Conservation (phyloP, 331 rosid species). For the Malus hybrid region DNA sequence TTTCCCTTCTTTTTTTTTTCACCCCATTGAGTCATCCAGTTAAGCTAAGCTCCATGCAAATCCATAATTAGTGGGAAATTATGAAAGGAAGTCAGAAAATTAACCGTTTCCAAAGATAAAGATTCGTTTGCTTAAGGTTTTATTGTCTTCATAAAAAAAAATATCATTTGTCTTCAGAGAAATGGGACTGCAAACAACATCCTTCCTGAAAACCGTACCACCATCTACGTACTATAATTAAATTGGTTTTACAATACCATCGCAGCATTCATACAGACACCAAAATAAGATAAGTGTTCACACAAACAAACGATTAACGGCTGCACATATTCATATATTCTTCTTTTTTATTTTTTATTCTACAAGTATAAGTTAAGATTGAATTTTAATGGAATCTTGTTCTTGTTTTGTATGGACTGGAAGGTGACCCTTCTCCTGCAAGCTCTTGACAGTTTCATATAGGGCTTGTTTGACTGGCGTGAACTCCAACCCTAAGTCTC, state of each 20-base stretch:
- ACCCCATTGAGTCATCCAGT: too few species aligned
- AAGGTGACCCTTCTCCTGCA: slow-evolving; percentile 83
- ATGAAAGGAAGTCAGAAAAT: too few species aligned
- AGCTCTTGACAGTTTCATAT: slow-evolving; percentile 73
- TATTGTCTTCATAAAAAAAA: background rate
- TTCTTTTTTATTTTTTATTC: too few species aligned
- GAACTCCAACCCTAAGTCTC: slow-evolving; percentile 71
- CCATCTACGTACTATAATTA: background rate
- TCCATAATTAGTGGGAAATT: too few species aligned
- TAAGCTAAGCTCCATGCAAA: too few species aligned
- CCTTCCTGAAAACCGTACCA: background rate
- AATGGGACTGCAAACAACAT: background rate
- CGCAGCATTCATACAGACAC: background rate
- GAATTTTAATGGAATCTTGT: slow-evolving; percentile 31
- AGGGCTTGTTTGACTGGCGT: slow-evolving; percentile 59
- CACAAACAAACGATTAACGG: background rate
- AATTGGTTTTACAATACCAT: background rate
- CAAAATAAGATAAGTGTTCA: background rate
- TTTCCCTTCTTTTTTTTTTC: too few species aligned
- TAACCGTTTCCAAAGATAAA: too few species aligned
- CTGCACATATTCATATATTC: background rate
- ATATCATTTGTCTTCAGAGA: background rate
- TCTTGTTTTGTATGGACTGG: slow-evolving; percentile 27
- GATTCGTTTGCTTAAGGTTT: background rate
- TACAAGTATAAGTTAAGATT: background rate